Evolutionary conservation across 805 yeast genomes (phyloP), one percentile per base, ranked within the genome.

Genomic region (Yarrowia keelungensis): DNA sequence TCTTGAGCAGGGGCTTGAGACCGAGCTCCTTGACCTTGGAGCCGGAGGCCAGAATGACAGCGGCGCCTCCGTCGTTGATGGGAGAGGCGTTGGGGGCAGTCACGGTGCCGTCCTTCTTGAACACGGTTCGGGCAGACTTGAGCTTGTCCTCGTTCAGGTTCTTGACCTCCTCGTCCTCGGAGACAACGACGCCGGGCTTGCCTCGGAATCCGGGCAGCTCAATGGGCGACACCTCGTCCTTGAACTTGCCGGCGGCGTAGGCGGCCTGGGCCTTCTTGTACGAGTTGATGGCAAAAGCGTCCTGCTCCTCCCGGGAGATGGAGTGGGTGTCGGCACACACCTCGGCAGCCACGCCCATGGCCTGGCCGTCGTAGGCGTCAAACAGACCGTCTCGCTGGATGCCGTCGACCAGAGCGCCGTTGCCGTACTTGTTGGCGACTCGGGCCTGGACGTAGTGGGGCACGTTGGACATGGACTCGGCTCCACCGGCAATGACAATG

Each of bases 271-370:
- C 97, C 79, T 91, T 92, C 76, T 85, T 86, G 82, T 95, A 95
- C 19, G 97, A 91, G 71, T 76, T 81, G 73, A 92, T 83, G 71
- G 98, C 98, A 78, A 85, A 94, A 69, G 87, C 87, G 79, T 94
- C 99, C 82, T 94, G 98, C 70, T 86, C 88, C 73, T 91, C 93
- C 79, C 98, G 89, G 45, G 95, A 76, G 73, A 94, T 77, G 19
- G 78, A 78, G 81, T 91, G 87, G 77, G 92, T 97, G 68, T 82
- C 82, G 53, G 98, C 98, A 82, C 97, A 92, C 79, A 92, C 92
- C 81, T 95, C 99, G 73, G 97, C 99, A 73, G 95, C 92, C 69
- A 90, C 90, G 78, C 99, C 99, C 99, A 95, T 95, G 72, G 97
- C 90, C 73, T 83, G 80, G 72, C 88, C 87, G 74, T 89, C 91